Evolutionary conservation across 2,329 filamentous ascomycete genomes (phyloP), one percentile per base, ranked within the genome.

Genomic region (Penicillium italicum): DNA sequence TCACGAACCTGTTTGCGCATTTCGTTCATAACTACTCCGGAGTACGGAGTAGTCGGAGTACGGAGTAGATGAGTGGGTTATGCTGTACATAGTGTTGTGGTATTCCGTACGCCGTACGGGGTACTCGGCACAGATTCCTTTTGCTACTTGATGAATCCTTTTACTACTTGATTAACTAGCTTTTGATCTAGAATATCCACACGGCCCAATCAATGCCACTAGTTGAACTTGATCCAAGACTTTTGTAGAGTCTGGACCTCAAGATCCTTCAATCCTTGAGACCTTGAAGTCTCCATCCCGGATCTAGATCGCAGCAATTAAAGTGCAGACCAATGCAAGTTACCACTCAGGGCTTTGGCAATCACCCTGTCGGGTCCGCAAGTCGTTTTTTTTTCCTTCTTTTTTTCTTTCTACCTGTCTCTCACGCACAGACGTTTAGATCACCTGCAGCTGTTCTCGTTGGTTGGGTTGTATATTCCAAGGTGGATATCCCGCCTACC

Each of bases 381-480:
- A 50, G 20, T 36, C 45, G 26, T 18, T 30, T 42, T 18, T 11
- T 24, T 5, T 12, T 50, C n/a, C 14, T 14, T 38, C 16, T 36
- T 24, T 41, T 20, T 6, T 37, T 49, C 40, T 30, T 20, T 31
- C 22, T 37, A 24, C 14, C 26, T 16, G 24, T n/a, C 26, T 12
- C 16, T 11, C 36, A 7, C 41, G 41, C 53, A 55, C 53, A 51
- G 53, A 55, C 53, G 12, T 26, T 28, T 33, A n/a, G 18, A 55
- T 55, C 40, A 55, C 38, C 38, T 44, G 52, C 33, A 28, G 33
- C 28, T 52, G 18, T 37, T 18, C 20, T 26, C 36, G 12, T n/a
- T 36, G 60, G 67, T 3, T 75, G 64, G 4, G 64, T 56, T 38
- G 28, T 20, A 38, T 41, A 43, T 47, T 34, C 20, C 47, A 28